Percentiles rank a stretch among this genome's conserved stretches.
phyloP scores from a whole-genome alignment of 1,284 basidiomycete genomes.

The Naganishia sp. region DNA sequence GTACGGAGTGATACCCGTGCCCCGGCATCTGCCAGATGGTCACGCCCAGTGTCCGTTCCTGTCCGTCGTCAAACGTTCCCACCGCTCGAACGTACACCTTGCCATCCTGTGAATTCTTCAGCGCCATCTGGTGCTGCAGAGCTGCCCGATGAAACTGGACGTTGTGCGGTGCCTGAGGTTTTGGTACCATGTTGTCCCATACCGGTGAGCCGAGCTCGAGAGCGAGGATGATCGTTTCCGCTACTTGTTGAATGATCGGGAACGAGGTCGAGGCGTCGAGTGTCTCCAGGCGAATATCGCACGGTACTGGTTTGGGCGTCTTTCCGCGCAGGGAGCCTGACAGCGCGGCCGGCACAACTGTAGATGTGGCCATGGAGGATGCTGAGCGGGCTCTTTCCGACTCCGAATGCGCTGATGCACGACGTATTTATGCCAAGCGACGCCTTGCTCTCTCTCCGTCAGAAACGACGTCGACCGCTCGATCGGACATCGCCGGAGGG shows the following conservation, averaged over 20 bases:
- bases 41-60: slow-evolving; percentile 12
- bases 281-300: slow-evolving; percentile 2
- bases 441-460: no score
- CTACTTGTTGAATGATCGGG: not conserved
- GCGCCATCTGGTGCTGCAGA: slow-evolving; percentile 7
- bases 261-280: not conserved
- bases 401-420: no score
- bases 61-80: not conserved
- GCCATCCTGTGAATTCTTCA: not conserved
- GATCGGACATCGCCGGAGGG: slow-evolving; percentile 1
- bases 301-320: not conserved
- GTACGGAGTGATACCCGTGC: slow-evolving; percentile 2
- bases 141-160: slow-evolving; percentile 18
- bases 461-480: slow-evolving; percentile 1
- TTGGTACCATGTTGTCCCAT: slow-evolving; percentile 17
- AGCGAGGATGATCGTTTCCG: slow-evolving; percentile 18
- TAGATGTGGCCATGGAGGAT: slow-evolving; percentile 5
- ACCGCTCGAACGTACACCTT: slow-evolving; percentile 18
- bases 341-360: slow-evolving; percentile 11
- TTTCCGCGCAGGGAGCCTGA: not conserved
- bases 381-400: no score
- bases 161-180: slow-evolving; percentile 5
- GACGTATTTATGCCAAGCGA: no score
- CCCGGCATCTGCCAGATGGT: slow-evolving; percentile 24
- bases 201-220: slow-evolving; percentile 21